These are phyloP conservation scores for Taphrina wiesneri DNA, from an alignment of 1,139 yeast species.

Conservation along the genomic window DNA sequence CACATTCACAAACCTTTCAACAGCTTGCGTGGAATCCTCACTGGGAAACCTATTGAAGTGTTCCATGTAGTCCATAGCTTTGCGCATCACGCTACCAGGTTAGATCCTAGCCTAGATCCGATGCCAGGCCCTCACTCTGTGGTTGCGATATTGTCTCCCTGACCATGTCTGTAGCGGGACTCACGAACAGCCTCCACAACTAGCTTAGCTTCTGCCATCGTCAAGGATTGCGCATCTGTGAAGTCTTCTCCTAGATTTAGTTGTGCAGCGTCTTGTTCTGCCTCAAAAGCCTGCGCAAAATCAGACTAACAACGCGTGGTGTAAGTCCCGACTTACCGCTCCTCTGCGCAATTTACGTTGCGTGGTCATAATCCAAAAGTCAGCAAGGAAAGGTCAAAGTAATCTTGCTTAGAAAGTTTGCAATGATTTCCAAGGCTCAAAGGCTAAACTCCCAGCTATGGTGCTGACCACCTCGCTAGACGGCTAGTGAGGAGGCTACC, in stretches of 20 bases:
- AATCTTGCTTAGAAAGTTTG: too few relatives aligned
- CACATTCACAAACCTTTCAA: constrained; percentile 65
- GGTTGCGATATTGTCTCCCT: constrained; percentile 36
- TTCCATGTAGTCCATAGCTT: constrained; percentile 83
- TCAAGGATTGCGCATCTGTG: constrained; percentile 36
- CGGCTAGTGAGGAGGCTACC: too few relatives aligned
- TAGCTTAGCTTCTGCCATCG: constrained; percentile 38
- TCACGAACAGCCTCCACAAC: constrained; percentile 37
- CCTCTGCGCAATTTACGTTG: constrained; percentile 26
- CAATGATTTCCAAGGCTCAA: too few relatives aligned
- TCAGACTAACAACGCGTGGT: background rate
- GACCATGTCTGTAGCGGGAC: constrained; percentile 27
- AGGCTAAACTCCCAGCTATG: too few relatives aligned
- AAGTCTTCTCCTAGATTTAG: constrained; percentile 37
- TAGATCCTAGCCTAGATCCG: background rate
- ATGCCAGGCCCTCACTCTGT: constrained; percentile 34
- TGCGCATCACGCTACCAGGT: constrained; percentile 65
- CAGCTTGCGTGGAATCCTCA: constrained; percentile 89
- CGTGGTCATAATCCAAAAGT: constrained; percentile 10
- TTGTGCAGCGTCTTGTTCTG: constrained; percentile 37
- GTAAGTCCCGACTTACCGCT: background rate
- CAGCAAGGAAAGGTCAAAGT: too few relatives aligned
- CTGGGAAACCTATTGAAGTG: constrained; percentile 88
- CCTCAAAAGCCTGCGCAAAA: constrained; percentile 12
- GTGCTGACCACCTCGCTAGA: too few relatives aligned